Evolutionary conservation across 2,329 filamentous ascomycete genomes (phyloP).

Genomic region (Stemphylium vesicarium): DNA sequence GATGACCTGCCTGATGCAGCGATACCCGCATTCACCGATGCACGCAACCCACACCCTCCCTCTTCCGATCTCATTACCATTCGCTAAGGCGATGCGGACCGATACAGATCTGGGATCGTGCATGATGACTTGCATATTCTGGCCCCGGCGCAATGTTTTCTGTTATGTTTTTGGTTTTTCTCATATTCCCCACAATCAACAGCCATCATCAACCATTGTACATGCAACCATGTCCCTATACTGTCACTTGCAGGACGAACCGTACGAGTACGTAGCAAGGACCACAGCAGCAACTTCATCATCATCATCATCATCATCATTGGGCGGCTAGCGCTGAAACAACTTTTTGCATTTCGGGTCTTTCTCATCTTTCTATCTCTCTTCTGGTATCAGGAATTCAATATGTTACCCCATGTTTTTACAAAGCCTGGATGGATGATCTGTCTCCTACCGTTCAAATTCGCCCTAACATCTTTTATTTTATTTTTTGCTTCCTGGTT

Average conservation of each 20-base stretch:
- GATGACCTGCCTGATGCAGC: background rate
- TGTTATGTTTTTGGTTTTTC: constrained; percentile 3
- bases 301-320: constrained; percentile 25
- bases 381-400: constrained; percentile 11
- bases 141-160: constrained; percentile 5
- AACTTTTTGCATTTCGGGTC: constrained; percentile 23
- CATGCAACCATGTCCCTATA: constrained; percentile 1
- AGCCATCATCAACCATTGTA: background rate
- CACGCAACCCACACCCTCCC: background rate
- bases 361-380: constrained; percentile 10
- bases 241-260: constrained; percentile 1
- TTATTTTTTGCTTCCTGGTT: background rate
- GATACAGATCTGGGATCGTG: constrained; percentile 9
- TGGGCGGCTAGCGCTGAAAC: constrained; percentile 39
- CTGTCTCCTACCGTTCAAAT: background rate
- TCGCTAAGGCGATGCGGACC: constrained; percentile 4
- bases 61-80: constrained; percentile 3
- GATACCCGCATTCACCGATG: constrained; percentile 4
- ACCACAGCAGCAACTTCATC: background rate
- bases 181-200: constrained; percentile 4
- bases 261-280: constrained; percentile 4
- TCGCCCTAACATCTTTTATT: background rate
- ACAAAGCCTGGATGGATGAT: background rate
- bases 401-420: background rate
- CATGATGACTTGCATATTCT: constrained; percentile 15